Percentiles rank a stretch among this genome's conserved stretches.
Evolutionary conservation across 1,284 basidiomycete species (phyloP).

Genomic region (Megacollybia platyphylla): DNA sequence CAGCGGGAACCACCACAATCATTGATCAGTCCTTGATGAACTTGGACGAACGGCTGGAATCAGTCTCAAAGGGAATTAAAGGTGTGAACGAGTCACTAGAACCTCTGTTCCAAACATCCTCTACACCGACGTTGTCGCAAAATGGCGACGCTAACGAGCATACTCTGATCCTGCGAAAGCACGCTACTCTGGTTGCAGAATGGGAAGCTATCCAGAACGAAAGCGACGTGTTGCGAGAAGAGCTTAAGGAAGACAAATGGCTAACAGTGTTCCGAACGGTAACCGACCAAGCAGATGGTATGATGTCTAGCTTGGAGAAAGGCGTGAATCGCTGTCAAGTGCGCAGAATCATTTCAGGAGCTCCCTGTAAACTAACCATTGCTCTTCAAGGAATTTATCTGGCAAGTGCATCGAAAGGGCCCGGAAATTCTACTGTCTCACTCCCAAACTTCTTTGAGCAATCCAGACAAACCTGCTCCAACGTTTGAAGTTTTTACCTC

Average conservation of each 20-base stretch:
- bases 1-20: slow-evolving; percentile 42
- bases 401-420: slow-evolving; percentile 55
- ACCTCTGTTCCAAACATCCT: slow-evolving; percentile 36
- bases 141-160: slow-evolving; percentile 30
- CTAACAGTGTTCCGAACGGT: slow-evolving; percentile 89
- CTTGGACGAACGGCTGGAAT: slow-evolving; percentile 71
- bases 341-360: slow-evolving; percentile 12
- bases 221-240: slow-evolving; percentile 72
- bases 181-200: slow-evolving; percentile 51
- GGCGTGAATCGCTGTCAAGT: slow-evolving; percentile 78
- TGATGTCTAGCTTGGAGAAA: slow-evolving; percentile 94
- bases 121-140: slow-evolving; percentile 34
- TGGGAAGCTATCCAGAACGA: slow-evolving; percentile 78
- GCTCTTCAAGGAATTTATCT: slow-evolving; percentile 59
- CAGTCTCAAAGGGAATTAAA: slow-evolving; percentile 58
- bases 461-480: slow-evolving; percentile 35
- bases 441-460: slow-evolving; percentile 28
- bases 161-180: slow-evolving; percentile 53
- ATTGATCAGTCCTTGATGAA: slow-evolving; percentile 73
- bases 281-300: slow-evolving; percentile 84
- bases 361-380: background rate
- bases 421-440: slow-evolving; percentile 24
- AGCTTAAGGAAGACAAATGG: slow-evolving; percentile 94
- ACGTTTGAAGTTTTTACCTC: slow-evolving; percentile 51
- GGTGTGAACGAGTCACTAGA: slow-evolving; percentile 49